Conservation (phyloP, 108 stramenopile genomes). For the Cylindrotheca fusiformis region DNA sequence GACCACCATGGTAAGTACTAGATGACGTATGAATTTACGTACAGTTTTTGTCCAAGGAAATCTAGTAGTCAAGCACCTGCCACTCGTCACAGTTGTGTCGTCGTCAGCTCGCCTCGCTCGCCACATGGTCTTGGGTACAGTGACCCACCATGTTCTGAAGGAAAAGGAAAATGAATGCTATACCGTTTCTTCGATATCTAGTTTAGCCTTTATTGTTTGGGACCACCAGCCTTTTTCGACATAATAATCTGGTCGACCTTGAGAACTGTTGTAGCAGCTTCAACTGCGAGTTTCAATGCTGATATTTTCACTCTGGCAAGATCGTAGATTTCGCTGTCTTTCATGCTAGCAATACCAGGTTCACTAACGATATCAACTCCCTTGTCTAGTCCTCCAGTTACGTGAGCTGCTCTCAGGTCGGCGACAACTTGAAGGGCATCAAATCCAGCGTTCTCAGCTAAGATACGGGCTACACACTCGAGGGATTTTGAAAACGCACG, state of each 20-base stretch:
- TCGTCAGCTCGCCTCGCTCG: no score
- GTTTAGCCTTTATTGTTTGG: conserved; percentile 55
- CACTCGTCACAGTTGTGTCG: no score
- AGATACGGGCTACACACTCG: conserved; percentile 91
- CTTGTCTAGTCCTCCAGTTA: conserved; percentile 57
- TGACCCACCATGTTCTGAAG: no score
- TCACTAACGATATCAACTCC: conserved; percentile 87
- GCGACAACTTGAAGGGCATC: conserved; percentile 84
- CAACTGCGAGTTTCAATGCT: conserved; percentile 93
- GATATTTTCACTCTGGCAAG: conserved; percentile 77
- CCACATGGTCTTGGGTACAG: no score
- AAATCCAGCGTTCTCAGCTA: conserved; percentile 96
- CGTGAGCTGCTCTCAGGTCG: conserved; percentile 88
- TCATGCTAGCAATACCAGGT: conserved; percentile 45
- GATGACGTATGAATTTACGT: no score
- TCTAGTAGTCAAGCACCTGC: no score
- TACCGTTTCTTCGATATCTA: no score
- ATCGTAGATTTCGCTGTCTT: conserved; percentile 73
- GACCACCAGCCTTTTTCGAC: conserved; percentile 95
- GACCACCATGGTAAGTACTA: no score
- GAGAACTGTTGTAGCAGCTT: conserved; percentile 95
- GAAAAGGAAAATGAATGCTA: no score
- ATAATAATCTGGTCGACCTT: conserved; percentile 99
- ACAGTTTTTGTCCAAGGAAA: no score
- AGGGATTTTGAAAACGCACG: conserved; percentile 96